Evolutionary conservation across 495 filamentous ascomycete species (phyloP).

Genomic region (Diplogelasinospora grovesii): DNA sequence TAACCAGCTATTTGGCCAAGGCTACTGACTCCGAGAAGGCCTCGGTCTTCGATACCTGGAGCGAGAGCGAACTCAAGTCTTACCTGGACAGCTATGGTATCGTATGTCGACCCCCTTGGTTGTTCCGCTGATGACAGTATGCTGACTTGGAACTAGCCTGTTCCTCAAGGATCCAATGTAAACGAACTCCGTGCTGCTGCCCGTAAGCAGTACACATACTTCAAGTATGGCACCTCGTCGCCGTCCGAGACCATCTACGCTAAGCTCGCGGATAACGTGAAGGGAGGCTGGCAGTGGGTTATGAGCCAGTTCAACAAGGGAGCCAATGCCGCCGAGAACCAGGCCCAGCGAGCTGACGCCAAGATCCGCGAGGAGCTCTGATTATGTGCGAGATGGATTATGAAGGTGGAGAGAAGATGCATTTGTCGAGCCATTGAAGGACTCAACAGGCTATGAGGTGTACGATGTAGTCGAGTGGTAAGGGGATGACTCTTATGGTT

Average conservation of each 20-base stretch:
- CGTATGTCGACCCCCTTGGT: slow-evolving; percentile 20
- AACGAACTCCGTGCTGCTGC: slow-evolving; percentile 63
- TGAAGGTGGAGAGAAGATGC: too few species aligned
- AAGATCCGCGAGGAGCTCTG: slow-evolving; percentile 18
- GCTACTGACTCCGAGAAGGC: slow-evolving; percentile 66
- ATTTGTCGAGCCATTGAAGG: too few species aligned
- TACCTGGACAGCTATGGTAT: slow-evolving; percentile 80
- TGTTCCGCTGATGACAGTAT: not conserved
- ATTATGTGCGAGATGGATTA: not conserved
- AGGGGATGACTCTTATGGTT: too few species aligned
- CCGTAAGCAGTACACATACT: slow-evolving; percentile 66
- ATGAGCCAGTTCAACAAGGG: slow-evolving; percentile 53
- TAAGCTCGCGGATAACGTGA: slow-evolving; percentile 49
- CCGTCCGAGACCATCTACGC: slow-evolving; percentile 60
- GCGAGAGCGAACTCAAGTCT: slow-evolving; percentile 66
- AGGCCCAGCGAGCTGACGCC: slow-evolving; percentile 15
- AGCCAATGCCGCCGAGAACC: slow-evolving; percentile 40
- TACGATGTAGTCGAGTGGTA: too few species aligned
- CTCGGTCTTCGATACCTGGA: slow-evolving; percentile 71
- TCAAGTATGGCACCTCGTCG: slow-evolving; percentile 66
- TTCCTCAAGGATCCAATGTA: slow-evolving; percentile 60
- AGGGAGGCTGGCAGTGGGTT: slow-evolving; percentile 52
- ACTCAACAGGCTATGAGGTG: too few species aligned
- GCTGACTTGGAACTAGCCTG: slow-evolving; percentile 27
- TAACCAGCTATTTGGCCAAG: slow-evolving; percentile 63